Evolutionary conservation across 352 stramenopile species (phyloP), one percentile per base, ranked within the genome.

Genomic region (Phytophthora podocarpi): DNA sequence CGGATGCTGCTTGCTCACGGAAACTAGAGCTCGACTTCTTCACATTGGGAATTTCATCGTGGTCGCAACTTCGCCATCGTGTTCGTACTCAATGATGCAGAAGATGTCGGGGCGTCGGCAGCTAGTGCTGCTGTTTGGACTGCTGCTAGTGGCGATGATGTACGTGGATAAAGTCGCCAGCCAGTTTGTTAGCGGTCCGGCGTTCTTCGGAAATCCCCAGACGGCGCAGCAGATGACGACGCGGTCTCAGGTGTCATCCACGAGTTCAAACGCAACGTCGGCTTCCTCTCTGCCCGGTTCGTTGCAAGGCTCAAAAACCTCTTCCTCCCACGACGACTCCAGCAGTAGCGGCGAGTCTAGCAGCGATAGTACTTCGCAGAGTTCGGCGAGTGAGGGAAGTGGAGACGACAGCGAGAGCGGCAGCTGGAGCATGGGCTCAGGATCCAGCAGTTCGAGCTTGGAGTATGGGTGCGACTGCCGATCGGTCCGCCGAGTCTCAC

Each of bases 401-500:
- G 55, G 41, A 24, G 47, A 69, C 2, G 41, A 53, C 23, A 74
- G 57, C 18, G 60, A 36, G 23, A 73, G 55, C 18, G 50, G 45
- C 21, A 72, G 55, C 36, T 63, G 32, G 36, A 60, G 36, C 15
- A 72, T 61, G 20, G 39, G 45, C 21, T 65, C 50, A 10, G 76
- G 60, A 20, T 71, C 60, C 8, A 50, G 59, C 18, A 76, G 72
- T 18, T 69, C 54, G 7, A 74, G 43, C 28, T 34, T 75, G 34
- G 65, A 70, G 56, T 83, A 88, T 40, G 74, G 48, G 9, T 88
- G 79, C 46, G 49, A 59, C 34, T 88, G 79, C 55, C 68, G 57
- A 21, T 63, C 65, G 5, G 39, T 79, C 13, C 70, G 70, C 8
- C 70, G 71, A 23, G 83, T 89, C 15, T 92, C 83, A 47, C 74